phyloP scores from a whole-genome alignment of 1,284 basidiomycete genomes.

The Pseudozyma pruni region DNA sequence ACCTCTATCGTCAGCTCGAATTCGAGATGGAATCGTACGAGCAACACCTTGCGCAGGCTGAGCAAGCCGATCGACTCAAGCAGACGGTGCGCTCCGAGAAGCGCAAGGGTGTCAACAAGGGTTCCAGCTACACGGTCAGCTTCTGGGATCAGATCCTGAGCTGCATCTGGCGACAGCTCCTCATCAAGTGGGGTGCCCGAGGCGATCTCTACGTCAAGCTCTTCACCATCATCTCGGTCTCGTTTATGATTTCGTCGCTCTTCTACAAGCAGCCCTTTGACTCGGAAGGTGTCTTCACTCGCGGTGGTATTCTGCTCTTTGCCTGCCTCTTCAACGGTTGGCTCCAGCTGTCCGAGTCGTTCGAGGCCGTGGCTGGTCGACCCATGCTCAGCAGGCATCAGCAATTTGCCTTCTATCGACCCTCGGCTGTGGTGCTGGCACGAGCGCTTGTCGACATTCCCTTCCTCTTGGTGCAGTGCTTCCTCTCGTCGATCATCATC shows the following conservation, averaged over 20 bases:
- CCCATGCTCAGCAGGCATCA: constrained; percentile 51
- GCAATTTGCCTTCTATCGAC: constrained; percentile 63
- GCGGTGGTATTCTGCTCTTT: constrained; percentile 69
- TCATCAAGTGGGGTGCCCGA: constrained; percentile 54
- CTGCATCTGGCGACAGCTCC: constrained; percentile 54
- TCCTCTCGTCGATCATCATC: constrained; percentile 68
- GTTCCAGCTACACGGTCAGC: constrained; percentile 52
- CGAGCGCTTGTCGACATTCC: constrained; percentile 67
- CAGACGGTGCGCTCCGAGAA: constrained; percentile 46
- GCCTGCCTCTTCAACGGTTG: constrained; percentile 68
- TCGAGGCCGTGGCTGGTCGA: constrained; percentile 71
- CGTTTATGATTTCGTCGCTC: constrained; percentile 51
- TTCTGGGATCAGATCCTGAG: constrained; percentile 52
- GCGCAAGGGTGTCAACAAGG: constrained; percentile 54
- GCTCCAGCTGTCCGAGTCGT: constrained; percentile 68
- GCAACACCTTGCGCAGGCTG: constrained; percentile 28
- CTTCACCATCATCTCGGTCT: constrained; percentile 58
- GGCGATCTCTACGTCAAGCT: constrained; percentile 53
- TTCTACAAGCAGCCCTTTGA: constrained; percentile 56
- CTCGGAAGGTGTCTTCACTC: constrained; percentile 54
- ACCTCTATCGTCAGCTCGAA: constrained; percentile 44
- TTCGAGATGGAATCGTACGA: constrained; percentile 58
- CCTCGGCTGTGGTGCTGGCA: constrained; percentile 57
- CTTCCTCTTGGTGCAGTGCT: constrained; percentile 67
- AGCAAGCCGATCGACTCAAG: constrained; percentile 48